Evolutionary conservation across 2,329 filamentous ascomycete genomes (phyloP).

Genomic region (Apiospora phragmitis): DNA sequence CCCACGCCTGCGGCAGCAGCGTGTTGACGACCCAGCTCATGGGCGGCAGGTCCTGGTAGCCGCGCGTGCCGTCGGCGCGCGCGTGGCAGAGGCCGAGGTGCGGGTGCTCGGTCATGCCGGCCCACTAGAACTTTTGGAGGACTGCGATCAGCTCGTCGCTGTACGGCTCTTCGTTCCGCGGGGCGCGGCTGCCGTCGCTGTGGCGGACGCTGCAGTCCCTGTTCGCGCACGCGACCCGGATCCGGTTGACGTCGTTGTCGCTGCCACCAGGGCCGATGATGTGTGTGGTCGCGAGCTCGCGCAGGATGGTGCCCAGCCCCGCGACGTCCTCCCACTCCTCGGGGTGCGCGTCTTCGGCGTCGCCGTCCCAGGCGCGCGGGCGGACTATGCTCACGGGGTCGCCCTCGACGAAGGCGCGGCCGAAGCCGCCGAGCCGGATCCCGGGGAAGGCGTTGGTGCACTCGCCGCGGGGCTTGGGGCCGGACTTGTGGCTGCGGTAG

Average conservation of each 20-base stretch:
- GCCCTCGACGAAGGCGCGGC: background rate
- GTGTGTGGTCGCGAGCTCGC: background rate
- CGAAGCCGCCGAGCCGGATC: background rate
- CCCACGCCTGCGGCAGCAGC: background rate
- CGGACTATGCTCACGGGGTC: background rate
- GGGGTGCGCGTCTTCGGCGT: background rate
- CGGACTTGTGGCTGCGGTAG: background rate
- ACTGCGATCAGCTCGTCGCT: background rate
- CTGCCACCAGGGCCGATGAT: background rate
- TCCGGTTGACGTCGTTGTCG: background rate
- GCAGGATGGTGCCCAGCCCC: background rate
- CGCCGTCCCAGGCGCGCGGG: background rate
- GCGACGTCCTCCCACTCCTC: background rate
- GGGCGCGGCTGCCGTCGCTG: no score
- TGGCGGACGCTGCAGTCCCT: background rate
- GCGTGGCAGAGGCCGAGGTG: background rate
- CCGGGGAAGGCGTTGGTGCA: background rate
- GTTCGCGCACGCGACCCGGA: background rate
- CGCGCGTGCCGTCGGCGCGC: background rate
- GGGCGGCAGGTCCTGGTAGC: background rate
- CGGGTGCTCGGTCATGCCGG: background rate
- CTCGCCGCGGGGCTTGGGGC: background rate
- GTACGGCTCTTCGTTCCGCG: background rate
- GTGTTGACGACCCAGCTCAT: background rate
- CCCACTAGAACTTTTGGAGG: background rate